Percentiles rank a stretch among this genome's conserved stretches.
Evolutionary conservation across 2,329 filamentous ascomycete species (phyloP).

Genomic region (Calonectria hongkongensis): DNA sequence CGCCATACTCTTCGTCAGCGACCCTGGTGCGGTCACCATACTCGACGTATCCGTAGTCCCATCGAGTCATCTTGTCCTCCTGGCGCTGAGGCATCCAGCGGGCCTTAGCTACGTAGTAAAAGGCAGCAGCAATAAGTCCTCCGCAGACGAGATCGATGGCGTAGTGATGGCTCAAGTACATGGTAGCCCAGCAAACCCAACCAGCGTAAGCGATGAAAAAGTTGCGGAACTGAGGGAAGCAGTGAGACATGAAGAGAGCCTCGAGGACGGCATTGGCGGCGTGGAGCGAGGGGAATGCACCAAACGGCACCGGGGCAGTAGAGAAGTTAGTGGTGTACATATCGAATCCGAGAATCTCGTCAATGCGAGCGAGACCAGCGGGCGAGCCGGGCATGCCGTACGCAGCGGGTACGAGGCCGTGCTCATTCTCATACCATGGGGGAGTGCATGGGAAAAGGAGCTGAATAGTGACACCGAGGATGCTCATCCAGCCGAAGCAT

Average conservation of each 20-base stretch:
- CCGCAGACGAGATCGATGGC: conserved; percentile 94
- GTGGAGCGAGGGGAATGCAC: conserved; percentile 95
- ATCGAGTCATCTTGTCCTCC: conserved; percentile 88
- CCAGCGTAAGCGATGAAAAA: conserved; percentile 89
- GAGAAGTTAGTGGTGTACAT: conserved; percentile 95
- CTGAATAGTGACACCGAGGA: conserved; percentile 90
- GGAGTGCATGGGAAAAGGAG: conserved; percentile 94
- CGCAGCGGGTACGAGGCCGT: conserved; percentile 92
- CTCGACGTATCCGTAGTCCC: conserved; percentile 97
- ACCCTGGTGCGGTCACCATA: conserved; percentile 77
- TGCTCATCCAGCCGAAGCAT: conserved; percentile 94
- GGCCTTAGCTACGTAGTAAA: conserved; percentile 88
- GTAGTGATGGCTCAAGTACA: conserved; percentile 98
- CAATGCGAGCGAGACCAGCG: conserved; percentile 90
- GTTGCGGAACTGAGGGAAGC: conserved; percentile 88
- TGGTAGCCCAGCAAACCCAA: conserved; percentile 99
- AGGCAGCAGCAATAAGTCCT: conserved; percentile 83
- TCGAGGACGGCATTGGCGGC: conserved; percentile 92
- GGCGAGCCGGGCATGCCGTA: conserved; percentile 94
- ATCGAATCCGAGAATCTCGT: conserved; percentile 92
- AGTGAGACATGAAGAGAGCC: conserved; percentile 93
- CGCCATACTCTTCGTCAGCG: conserved; percentile 68
- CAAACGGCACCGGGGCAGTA: conserved; percentile 92
- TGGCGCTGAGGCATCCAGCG: conserved; percentile 90
- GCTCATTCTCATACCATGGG: conserved; percentile 97